phyloP scores from a whole-genome alignment of 73 alveolate species.

The Loxodes magnus region DNA sequence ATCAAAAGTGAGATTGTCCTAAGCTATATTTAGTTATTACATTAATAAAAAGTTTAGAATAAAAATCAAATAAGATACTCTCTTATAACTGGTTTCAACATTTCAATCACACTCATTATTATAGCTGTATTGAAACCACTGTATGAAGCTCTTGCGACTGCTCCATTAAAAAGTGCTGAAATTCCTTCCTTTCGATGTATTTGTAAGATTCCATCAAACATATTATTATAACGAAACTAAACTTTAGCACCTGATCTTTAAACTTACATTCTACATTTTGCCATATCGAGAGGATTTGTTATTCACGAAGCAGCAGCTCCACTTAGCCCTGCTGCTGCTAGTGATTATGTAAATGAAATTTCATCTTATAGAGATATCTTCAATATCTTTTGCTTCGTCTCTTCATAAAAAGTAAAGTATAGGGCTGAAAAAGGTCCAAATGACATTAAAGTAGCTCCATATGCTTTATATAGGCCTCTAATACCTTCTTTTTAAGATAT shows the following conservation, averaged over 20 bases:
- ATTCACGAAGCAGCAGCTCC: conserved; percentile 63
- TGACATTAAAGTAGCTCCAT: conserved; percentile 59
- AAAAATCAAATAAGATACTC: too few relatives aligned
- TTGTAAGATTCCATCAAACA: conserved; percentile 58
- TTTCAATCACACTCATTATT: conserved; percentile 57
- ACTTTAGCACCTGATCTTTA: conserved; percentile 49
- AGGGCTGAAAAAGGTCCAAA: conserved; percentile 95
- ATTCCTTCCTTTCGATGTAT: conserved; percentile 62
- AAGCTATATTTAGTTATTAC: too few relatives aligned
- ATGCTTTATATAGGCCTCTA: conserved; percentile 78
- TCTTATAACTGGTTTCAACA: too few relatives aligned
- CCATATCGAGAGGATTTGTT: conserved; percentile 88
- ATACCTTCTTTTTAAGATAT: conserved; percentile 76
- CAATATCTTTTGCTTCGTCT: conserved; percentile 12
- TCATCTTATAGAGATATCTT: conserved; percentile 18
- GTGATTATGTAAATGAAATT: conserved; percentile 31
- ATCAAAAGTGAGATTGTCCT: too few relatives aligned
- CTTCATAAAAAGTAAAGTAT: conserved; percentile 85
- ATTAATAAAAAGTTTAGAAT: too few relatives aligned
- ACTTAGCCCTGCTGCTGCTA: conserved; percentile 56
- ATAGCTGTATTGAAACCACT: conserved; percentile 68
- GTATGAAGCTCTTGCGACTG: conserved; percentile 57
- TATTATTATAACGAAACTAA: conserved; percentile 48
- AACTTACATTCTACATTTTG: conserved; percentile 81
- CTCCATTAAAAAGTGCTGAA: conserved; percentile 61